Evolutionary conservation across 768 basidiomycete genomes (phyloP).

Genomic region (Boletus sp.): DNA sequence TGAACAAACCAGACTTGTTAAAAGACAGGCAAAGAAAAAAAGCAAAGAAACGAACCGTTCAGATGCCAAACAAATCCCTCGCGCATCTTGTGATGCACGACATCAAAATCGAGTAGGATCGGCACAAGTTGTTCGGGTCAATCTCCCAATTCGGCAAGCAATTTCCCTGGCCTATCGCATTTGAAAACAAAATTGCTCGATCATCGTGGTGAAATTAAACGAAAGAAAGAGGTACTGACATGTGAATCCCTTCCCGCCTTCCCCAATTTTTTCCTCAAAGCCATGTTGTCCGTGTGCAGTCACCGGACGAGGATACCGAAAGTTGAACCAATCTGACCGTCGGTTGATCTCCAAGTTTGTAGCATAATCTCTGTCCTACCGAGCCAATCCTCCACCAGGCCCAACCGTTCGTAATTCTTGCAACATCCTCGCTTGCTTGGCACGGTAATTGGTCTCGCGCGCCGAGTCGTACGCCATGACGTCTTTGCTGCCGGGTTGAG

Average conservation of each 20-base stretch:
- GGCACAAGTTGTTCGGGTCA: slow-evolving; percentile 85
- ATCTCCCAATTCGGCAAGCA: slow-evolving; percentile 54
- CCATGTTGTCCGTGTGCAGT: slow-evolving; percentile 33
- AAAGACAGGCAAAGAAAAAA: background rate
- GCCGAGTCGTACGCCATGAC: slow-evolving; percentile 39
- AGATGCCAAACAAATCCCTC: slow-evolving; percentile 98
- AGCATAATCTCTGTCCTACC: slow-evolving; percentile 62
- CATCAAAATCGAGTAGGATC: slow-evolving; percentile 94
- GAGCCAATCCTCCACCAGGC: slow-evolving; percentile 45
- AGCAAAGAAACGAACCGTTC: slow-evolving; percentile 57
- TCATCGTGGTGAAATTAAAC: background rate
- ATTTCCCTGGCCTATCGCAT: slow-evolving; percentile 54
- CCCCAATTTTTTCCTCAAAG: slow-evolving; percentile 48
- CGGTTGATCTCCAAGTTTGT: slow-evolving; percentile 32
- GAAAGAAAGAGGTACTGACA: slow-evolving; percentile 53
- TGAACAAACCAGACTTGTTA: slow-evolving; percentile 35
- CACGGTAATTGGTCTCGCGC: slow-evolving; percentile 49
- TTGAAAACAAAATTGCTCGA: background rate
- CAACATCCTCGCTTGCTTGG: slow-evolving; percentile 51
- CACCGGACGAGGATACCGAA: slow-evolving; percentile 56
- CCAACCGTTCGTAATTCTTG: slow-evolving; percentile 48
- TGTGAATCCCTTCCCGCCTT: slow-evolving; percentile 65
- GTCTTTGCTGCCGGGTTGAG: slow-evolving; percentile 31
- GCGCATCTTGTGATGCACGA: slow-evolving; percentile 89
- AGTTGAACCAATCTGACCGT: slow-evolving; percentile 45